Conservation (phyloP, 345 rosid species). For the Gossypium raimondii region DNA sequence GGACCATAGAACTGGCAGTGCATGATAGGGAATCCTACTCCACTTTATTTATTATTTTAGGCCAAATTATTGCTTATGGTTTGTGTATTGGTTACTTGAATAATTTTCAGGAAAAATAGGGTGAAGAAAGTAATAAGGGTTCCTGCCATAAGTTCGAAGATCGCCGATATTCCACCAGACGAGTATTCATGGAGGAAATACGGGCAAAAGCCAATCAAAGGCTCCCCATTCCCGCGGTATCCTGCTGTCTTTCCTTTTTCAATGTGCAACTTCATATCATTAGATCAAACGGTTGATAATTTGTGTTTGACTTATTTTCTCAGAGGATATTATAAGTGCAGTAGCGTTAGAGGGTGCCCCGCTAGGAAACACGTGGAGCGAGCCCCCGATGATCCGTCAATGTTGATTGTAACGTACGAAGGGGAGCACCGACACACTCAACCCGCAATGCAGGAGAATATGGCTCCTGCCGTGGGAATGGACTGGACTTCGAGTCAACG, state of each 20-base stretch:
- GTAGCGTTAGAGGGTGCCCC: conserved; percentile 77
- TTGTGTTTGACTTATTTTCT: not conserved
- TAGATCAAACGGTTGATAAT: no score
- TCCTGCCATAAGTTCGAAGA: conserved; percentile 79
- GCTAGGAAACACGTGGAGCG: conserved; percentile 98
- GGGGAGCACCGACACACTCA: conserved; percentile 80
- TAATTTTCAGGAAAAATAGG: conserved; percentile 56
- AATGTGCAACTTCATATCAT: no score
- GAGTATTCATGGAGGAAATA: conserved; percentile 95
- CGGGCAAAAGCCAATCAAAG: conserved; percentile 96
- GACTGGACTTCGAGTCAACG: no score
- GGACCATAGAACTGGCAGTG: not conserved
- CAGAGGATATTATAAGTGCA: conserved; percentile 94
- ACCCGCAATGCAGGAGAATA: conserved; percentile 47
- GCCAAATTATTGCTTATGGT: no score
- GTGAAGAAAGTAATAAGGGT: conserved; percentile 72
- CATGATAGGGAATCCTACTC: not conserved
- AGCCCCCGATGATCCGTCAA: conserved; percentile 71
- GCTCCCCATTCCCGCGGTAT: conserved; percentile 92
- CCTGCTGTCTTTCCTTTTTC: not conserved
- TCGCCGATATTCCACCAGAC: conserved; percentile 92
- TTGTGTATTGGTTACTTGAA: no score
- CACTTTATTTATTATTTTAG: not conserved
- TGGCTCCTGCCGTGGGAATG: conserved; percentile 9
- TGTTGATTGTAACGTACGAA: conserved; percentile 86